phyloP scores from a whole-genome alignment of 1,139 yeast genomes.

The Geotrichum phurueaensis region DNA sequence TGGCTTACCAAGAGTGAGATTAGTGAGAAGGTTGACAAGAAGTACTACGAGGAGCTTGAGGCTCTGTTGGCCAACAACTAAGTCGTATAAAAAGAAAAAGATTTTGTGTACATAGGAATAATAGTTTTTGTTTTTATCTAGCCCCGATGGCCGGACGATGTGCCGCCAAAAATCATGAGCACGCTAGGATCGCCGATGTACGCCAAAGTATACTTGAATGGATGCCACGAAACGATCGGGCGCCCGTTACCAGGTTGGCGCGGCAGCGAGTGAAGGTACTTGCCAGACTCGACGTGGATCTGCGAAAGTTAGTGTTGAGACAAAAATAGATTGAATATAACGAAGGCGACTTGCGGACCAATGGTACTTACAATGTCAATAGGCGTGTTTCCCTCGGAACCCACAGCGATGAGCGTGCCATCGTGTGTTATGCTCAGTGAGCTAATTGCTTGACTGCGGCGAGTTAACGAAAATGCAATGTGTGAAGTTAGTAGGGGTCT shows the following conservation, averaged over 20 bases:
- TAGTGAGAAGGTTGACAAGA: conserved; percentile 45
- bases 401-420: conserved; percentile 34
- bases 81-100: not conserved
- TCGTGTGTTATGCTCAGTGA: conserved; percentile 34
- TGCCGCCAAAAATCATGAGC: conserved; percentile 15
- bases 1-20: conserved; percentile 89
- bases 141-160: conserved; percentile 5
- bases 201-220: conserved; percentile 30
- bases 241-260: conserved; percentile 18
- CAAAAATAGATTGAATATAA: not conserved
- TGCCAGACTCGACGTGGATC: conserved; percentile 28
- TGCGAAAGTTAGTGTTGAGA: conserved; percentile 1
- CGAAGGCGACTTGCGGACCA: not conserved
- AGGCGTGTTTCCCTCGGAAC: conserved; percentile 28
- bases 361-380: conserved; percentile 28
- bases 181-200: conserved; percentile 30
- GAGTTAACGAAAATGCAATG: not conserved
- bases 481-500: not conserved
- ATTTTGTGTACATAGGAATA: conserved; percentile 13
- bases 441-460: conserved; percentile 26
- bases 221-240: conserved; percentile 33
- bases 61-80: conserved; percentile 26
- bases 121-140: conserved; percentile 4
- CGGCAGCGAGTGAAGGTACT: conserved; percentile 22
- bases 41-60: conserved; percentile 44